Percentiles rank a stretch among this genome's conserved stretches.
Evolutionary conservation across 2,329 filamentous ascomycete species (phyloP).

Genomic region (Colletotrichum liaoningense): DNA sequence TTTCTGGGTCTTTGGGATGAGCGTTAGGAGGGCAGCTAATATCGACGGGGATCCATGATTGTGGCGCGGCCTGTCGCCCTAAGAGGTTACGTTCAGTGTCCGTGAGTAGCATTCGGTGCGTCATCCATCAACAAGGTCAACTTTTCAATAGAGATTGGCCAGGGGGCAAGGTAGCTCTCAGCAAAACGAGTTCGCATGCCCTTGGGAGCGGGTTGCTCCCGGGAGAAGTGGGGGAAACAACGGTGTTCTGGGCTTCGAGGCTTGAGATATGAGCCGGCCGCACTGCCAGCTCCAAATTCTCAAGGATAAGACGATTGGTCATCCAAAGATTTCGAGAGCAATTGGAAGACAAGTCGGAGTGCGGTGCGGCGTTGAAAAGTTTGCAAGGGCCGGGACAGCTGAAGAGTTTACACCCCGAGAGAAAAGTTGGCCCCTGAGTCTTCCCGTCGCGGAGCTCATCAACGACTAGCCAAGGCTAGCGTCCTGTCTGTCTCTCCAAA

Average conservation of each 20-base stretch:
- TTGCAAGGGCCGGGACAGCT: not conserved
- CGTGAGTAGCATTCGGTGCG: slow-evolving; percentile 21
- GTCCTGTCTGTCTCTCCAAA: slow-evolving; percentile 22
- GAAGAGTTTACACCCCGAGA: not conserved
- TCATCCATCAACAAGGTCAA: slow-evolving; percentile 24
- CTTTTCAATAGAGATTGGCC: slow-evolving; percentile 12
- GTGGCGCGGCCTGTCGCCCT: slow-evolving; percentile 22
- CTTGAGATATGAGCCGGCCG: not conserved
- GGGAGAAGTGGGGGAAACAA: slow-evolving; percentile 19
- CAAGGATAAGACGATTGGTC: not conserved
- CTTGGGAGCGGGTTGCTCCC: slow-evolving; percentile 17
- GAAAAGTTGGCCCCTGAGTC: slow-evolving; percentile 11
- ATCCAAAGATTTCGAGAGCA: not conserved
- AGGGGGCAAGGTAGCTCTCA: slow-evolving; percentile 10
- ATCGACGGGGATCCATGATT: slow-evolving; percentile 30
- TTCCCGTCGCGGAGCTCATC: not conserved
- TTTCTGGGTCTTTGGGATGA: slow-evolving; percentile 2
- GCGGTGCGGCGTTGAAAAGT: not conserved
- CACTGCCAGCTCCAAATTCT: not conserved
- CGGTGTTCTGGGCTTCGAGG: slow-evolving; percentile 8
- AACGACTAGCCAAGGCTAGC: slow-evolving; percentile 6
- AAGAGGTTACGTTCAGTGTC: slow-evolving; percentile 1
- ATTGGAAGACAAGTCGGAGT: too few relatives aligned
- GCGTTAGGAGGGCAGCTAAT: not conserved
- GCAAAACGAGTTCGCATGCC: slow-evolving; percentile 25